Evolutionary conservation across 179 eudicot genomes (phyloP).

Genomic region (Spergularia azorica): DNA sequence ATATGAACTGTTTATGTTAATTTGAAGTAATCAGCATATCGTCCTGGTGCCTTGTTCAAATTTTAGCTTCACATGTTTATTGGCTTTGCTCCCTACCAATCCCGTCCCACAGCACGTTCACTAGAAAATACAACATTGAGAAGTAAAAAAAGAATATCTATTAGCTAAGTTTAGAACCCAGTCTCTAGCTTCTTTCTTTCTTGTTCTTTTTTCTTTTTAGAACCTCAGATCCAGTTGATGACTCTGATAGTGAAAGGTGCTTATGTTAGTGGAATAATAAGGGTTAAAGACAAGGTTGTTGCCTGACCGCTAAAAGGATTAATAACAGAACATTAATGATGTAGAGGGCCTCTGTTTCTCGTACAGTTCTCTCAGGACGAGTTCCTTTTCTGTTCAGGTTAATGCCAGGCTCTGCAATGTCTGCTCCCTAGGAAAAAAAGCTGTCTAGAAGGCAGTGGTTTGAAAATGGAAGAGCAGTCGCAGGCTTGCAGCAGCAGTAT

Average conservation of each 20-base stretch:
- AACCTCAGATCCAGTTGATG: too few species aligned
- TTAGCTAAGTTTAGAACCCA: too few species aligned
- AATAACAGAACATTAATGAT: not conserved
- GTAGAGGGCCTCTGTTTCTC: not conserved
- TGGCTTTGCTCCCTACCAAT: too few species aligned
- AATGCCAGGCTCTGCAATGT: conserved; percentile 91
- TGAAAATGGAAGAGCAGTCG: conserved; percentile 88
- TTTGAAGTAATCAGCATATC: too few species aligned
- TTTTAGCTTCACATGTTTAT: too few species aligned
- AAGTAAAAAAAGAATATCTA: too few species aligned
- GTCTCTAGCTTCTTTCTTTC: too few species aligned
- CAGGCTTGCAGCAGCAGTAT: conserved; percentile 63
- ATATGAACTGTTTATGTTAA: not conserved
- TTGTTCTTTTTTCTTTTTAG: too few species aligned
- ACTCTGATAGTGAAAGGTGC: not conserved
- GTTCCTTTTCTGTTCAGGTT: conserved; percentile 48
- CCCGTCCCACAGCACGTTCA: too few species aligned
- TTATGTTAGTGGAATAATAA: not conserved
- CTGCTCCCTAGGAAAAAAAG: conserved; percentile 80
- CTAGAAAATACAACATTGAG: too few species aligned
- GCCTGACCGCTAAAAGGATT: not conserved
- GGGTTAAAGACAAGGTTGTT: not conserved
- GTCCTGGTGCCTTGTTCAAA: too few species aligned
- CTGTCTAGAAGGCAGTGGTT: conserved; percentile 90
- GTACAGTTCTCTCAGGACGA: not conserved